These are phyloP conservation scores for Flaveria ramosissima DNA, from an alignment of 129 eudicot species.

Conservation along the genomic window DNA sequence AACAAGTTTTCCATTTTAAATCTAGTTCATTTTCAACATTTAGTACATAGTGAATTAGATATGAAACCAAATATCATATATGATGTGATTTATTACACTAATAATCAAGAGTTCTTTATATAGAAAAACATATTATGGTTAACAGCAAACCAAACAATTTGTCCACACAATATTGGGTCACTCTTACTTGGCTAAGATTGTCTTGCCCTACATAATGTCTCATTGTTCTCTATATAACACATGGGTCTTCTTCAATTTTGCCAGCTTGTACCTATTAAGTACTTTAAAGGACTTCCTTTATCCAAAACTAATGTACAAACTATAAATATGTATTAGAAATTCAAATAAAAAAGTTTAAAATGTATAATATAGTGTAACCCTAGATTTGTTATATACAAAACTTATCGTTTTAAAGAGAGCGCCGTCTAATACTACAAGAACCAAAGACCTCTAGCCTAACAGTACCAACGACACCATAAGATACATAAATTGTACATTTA, in stretches of 20 bases:
- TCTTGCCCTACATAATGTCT: conserved; percentile 42
- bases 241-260: conserved; percentile 25
- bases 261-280: conserved; percentile 41
- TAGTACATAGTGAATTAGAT: too few species aligned
- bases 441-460: too few species aligned
- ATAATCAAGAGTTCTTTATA: neutral
- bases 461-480: too few species aligned
- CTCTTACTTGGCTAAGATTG: conserved; percentile 34
- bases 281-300: conserved; percentile 26
- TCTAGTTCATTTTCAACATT: too few species aligned
- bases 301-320: neutral
- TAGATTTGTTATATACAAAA: neutral
- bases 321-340: neutral
- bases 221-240: conserved; percentile 25
- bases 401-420: neutral
- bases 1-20: too few species aligned
- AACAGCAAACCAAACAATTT: conserved; percentile 33
- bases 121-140: neutral
- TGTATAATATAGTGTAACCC: neutral
- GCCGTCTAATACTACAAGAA: neutral
- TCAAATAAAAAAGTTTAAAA: neutral
- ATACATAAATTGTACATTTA: too few species aligned
- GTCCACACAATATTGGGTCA: conserved; percentile 30
- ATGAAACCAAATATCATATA: neutral
- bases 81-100: neutral